Percentiles rank a stretch among this genome's conserved stretches.
Conservation (phyloP, 78 protist genomes). For the Dictyostelium discoideum region dicty_2.7 NC_007089.4:2464001-2464500, state of each 20-base stretch:
- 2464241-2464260: not conserved
- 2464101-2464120: slow-evolving; percentile 18
- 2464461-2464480: not conserved
- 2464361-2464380: not conserved
- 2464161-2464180: not conserved
- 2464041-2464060: slow-evolving; percentile 6
- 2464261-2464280: not conserved
- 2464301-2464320: slow-evolving; percentile 25
- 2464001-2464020: not conserved
- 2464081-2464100: slow-evolving; percentile 17
- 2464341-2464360: not conserved
- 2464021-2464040: not conserved
- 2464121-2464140: slow-evolving; percentile 9
- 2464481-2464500: not conserved
- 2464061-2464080: not conserved
- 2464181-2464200: not conserved
- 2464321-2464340: not conserved
- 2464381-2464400: not conserved
- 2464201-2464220: not conserved
- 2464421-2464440: not conserved
- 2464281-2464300: not conserved
- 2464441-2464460: not conserved
- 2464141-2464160: not conserved
- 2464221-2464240: not conserved
- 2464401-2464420: not conserved